Conservation (phyloP, 73 alveolate species). For the Paramecium sexaurelia region DNA sequence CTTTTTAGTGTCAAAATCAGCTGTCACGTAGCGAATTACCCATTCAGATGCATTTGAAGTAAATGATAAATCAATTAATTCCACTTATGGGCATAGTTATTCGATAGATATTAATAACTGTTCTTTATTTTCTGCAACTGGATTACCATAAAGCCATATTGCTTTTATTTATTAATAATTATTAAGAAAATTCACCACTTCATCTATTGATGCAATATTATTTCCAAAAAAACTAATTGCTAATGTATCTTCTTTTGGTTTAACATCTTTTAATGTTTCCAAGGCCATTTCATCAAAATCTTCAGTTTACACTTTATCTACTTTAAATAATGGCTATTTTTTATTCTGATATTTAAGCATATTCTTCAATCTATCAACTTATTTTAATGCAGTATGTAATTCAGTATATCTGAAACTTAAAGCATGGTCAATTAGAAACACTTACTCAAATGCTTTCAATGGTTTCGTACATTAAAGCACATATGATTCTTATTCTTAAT, state of each 20-base stretch:
- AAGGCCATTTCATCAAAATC: slow-evolving; percentile 71
- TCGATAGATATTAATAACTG: slow-evolving; percentile 73
- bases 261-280: slow-evolving; percentile 2
- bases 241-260: slow-evolving; percentile 17
- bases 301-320: slow-evolving; percentile 48
- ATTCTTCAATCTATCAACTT: slow-evolving; percentile 55
- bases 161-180: slow-evolving; percentile 73
- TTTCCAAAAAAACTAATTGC: slow-evolving; percentile 66
- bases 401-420: slow-evolving; percentile 92
- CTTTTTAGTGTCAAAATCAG: slow-evolving; percentile 63
- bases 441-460: slow-evolving; percentile 75
- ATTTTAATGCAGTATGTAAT: slow-evolving; percentile 72
- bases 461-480: slow-evolving; percentile 58
- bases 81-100: slow-evolving; percentile 74
- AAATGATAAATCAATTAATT: slow-evolving; percentile 79
- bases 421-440: slow-evolving; percentile 92
- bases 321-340: slow-evolving; percentile 44
- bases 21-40: slow-evolving; percentile 78
- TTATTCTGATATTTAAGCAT: slow-evolving; percentile 46
- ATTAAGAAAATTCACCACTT: slow-evolving; percentile 48
- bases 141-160: slow-evolving; percentile 85
- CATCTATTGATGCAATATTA: slow-evolving; percentile 9
- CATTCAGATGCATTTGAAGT: slow-evolving; percentile 84
- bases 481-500: slow-evolving; percentile 82
- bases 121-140: slow-evolving; percentile 76